Evolutionary conservation across 805 yeast species (phyloP).

Genomic region (Saccharomycopsis microspora): DNA sequence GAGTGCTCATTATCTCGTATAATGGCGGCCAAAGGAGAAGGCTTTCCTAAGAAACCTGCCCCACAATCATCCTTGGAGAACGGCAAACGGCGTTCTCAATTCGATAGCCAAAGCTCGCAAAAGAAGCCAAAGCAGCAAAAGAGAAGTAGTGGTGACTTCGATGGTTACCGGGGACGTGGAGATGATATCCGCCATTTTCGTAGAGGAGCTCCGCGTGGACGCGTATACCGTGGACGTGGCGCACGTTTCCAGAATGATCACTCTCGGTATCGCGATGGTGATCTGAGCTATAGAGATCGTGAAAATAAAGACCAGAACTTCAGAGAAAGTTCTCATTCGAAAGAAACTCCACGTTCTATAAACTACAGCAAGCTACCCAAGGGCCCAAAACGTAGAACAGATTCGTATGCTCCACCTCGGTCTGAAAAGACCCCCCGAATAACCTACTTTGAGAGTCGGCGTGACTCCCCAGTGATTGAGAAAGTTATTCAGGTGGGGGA

Average conservation of each 20-base stretch:
- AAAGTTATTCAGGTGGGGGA: constrained; percentile 91
- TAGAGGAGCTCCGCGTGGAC: background rate
- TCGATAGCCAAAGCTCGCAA: no score
- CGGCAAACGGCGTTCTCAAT: no score
- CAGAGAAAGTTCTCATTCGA: background rate
- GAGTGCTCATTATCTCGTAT: no score
- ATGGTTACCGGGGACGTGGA: background rate
- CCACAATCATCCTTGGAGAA: no score
- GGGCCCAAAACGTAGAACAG: constrained; percentile 13
- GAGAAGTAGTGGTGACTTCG: background rate
- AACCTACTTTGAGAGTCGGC: constrained; percentile 8
- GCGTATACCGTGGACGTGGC: background rate
- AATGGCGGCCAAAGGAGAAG: no score
- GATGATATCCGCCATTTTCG: background rate
- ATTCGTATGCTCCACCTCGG: background rate
- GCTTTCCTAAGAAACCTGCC: no score
- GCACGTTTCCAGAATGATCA: background rate
- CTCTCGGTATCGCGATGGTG: background rate
- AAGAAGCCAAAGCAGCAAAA: no score
- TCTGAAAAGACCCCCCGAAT: background rate
- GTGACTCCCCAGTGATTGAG: constrained; percentile 33
- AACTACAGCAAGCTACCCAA: constrained; percentile 13
- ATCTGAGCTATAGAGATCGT: background rate
- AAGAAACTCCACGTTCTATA: background rate
- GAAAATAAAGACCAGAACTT: background rate